Conservation (phyloP, 2,329 filamentous ascomycete species). For the Pseudogymnoascus sp. region DNA sequence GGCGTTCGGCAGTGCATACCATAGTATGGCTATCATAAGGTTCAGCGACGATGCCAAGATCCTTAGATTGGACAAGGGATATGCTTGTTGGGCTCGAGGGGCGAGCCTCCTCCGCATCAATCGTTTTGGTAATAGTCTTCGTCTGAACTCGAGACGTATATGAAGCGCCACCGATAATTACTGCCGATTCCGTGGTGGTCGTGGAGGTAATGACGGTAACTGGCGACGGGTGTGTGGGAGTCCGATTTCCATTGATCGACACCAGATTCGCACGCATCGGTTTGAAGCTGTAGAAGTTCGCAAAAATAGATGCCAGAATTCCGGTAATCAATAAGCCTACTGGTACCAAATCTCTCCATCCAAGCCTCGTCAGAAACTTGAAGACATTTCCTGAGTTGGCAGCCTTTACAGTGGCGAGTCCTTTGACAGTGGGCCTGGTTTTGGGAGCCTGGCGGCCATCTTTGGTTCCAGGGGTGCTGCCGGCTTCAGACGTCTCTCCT, state of each 20-base stretch:
- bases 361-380: neutral
- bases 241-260: constrained; percentile 14
- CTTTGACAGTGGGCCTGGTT: neutral
- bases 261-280: constrained; percentile 22
- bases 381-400: neutral
- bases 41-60: constrained; percentile 23
- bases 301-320: constrained; percentile 18
- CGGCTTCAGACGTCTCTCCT: neutral
- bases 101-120: constrained; percentile 29
- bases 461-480: neutral
- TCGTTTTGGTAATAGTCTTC: constrained; percentile 25
- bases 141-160: constrained; percentile 12
- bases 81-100: constrained; percentile 31
- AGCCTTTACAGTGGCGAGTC: neutral
- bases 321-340: neutral
- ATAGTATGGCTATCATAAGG: constrained; percentile 21
- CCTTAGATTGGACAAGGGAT: constrained; percentile 36
- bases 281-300: constrained; percentile 29
- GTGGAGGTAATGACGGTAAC: constrained; percentile 19
- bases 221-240: constrained; percentile 26
- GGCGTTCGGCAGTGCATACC: constrained; percentile 40
- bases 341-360: neutral
- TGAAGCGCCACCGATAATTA: neutral
- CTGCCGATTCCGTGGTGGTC: constrained; percentile 17
- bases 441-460: neutral